phyloP scores from a whole-genome alignment of 352 stramenopile species.

The Saprolegnia parasitica region DNA sequence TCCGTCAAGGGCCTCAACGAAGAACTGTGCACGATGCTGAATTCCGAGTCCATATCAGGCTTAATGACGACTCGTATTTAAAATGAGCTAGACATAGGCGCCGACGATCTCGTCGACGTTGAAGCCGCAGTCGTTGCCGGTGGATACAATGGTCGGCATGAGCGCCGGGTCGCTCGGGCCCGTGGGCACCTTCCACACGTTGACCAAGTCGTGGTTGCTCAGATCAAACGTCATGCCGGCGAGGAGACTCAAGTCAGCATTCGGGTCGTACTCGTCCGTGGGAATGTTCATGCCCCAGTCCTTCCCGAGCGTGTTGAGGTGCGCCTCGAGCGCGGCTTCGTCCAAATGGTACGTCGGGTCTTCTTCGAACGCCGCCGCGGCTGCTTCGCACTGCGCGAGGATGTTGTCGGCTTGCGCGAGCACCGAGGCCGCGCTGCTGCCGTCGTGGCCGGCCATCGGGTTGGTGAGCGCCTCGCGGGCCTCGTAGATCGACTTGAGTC shows the following conservation, averaged over 20 bases:
- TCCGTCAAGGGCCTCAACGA: no score
- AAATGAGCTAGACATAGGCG: background rate
- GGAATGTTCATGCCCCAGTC: constrained; percentile 22
- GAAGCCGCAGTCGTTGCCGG: constrained; percentile 18
- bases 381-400: background rate
- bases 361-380: background rate
- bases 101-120: constrained; percentile 25
- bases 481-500: constrained; percentile 22
- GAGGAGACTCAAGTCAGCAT: background rate
- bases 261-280: constrained; percentile 15
- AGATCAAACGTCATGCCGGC: constrained; percentile 13
- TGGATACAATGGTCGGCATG: constrained; percentile 4
- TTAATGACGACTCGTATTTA: no score
- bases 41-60: no score
- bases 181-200: constrained; percentile 5
- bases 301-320: constrained; percentile 9
- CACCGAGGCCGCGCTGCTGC: background rate
- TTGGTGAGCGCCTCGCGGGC: constrained; percentile 1
- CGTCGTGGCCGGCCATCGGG: background rate
- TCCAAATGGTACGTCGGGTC: background rate
- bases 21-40: no score
- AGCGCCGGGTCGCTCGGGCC: constrained; percentile 7
- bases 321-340: constrained; percentile 12
- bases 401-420: constrained; percentile 10
- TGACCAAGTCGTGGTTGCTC: constrained; percentile 14